These are phyloP conservation scores for Blastocystis sp. DNA, from an alignment of 352 stramenopile species.

Conservation along the genomic window DNA sequence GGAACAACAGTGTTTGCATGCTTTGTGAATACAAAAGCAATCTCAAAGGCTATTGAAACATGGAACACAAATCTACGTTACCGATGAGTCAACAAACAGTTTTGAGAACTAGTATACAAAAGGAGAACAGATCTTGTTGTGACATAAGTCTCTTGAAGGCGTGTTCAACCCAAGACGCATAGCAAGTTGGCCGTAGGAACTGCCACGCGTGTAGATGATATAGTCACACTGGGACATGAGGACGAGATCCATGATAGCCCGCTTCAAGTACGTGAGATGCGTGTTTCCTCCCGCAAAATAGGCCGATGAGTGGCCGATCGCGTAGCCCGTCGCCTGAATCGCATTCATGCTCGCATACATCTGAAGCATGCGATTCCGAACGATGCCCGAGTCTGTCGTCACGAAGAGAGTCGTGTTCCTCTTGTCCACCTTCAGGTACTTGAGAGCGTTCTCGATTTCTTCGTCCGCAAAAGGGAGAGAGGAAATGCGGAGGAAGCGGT, in stretches of 20 bases:
- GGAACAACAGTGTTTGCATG: too few species aligned
- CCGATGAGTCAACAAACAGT: too few species aligned
- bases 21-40: too few species aligned
- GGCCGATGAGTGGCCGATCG: conserved; percentile 13
- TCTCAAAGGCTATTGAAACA: too few species aligned
- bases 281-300: neutral
- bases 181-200: conserved; percentile 35
- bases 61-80: too few species aligned
- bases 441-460: neutral
- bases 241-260: conserved; percentile 42
- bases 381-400: conserved; percentile 13
- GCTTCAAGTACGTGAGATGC: conserved; percentile 4
- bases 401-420: conserved; percentile 23
- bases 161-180: neutral
- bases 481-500: conserved; percentile 15
- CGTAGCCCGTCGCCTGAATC: neutral
- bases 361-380: neutral
- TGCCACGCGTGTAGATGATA: conserved; percentile 32
- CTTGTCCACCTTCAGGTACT: neutral
- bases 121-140: neutral
- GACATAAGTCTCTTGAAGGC: neutral
- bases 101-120: neutral
- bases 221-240: conserved; percentile 16
- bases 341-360: neutral
- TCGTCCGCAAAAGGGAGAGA: neutral